Evolutionary conservation across 2,329 filamentous ascomycete species (phyloP), one percentile per base, ranked within the genome.

Genomic region (Colletotrichum tamarilloi): DNA sequence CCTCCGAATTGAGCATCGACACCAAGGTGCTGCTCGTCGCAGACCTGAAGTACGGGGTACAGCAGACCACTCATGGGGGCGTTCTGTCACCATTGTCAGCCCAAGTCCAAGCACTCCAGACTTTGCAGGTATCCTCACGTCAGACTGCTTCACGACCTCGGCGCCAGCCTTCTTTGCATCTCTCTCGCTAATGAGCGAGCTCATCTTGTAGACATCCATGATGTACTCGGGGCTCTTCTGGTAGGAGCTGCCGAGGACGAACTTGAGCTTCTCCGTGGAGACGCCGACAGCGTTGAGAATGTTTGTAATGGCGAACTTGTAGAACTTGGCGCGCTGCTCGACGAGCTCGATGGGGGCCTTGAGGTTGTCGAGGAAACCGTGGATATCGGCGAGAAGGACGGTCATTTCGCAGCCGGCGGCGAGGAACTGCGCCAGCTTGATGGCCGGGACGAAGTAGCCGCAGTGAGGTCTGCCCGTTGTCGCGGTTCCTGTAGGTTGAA

Each of bases 61-160:
- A 96, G 89, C 14, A 96, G 87, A 1, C 94, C 94, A 69, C 89
- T 91, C 67, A 97, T 81, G 3, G 93, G 90, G 11, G 93, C 91
- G 42, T 74, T 72, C 73, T 73, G 35, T 28, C 38, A 46, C 4
- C n/a, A 16, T 53, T 53, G 63, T 74, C 53, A 72, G 63, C 59
- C 57, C 22, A 4, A 19, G 19, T 22, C 7, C 56, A 55, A 16
- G 28, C 9, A 57, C 26, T 26, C n/a, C 19, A 28, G 6, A n/a
- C 12, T 24, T 16, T 5, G 16, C 14, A 9, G 28, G 7, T 57
- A 16, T 19, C 32, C 71, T 73, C 35, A 73, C 71, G 69, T 90
- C 89, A 4, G 93, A 91, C 85, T 98, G 95, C 88, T 98, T 98
- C 76, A 99, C 96, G 8, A 98, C 91, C 83, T 98, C 97, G 1